These are phyloP conservation scores for Pichia rugopelliculosa DNA, from an alignment of 805 yeast genomes.

Conservation along the genomic window DNA sequence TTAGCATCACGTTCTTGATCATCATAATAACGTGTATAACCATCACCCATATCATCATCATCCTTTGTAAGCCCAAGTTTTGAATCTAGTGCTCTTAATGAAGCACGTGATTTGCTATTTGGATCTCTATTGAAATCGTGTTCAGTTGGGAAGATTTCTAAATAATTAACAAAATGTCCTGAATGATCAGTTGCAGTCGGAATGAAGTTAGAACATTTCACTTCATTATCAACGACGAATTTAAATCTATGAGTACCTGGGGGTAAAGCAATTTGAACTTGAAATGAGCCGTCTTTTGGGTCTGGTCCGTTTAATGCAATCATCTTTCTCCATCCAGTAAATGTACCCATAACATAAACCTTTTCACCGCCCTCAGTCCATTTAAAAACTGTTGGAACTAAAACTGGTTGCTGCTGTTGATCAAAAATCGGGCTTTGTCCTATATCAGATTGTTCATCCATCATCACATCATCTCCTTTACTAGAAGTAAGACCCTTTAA, in stretches of 20 bases:
- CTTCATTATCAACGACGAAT: slow-evolving; percentile 89
- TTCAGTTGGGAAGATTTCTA: slow-evolving; percentile 50
- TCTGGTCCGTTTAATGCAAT: slow-evolving; percentile 62
- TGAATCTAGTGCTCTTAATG: slow-evolving; percentile 44
- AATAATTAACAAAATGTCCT: slow-evolving; percentile 91
- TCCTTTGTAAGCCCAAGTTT: slow-evolving; percentile 57
- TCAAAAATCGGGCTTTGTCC: slow-evolving; percentile 13
- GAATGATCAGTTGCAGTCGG: slow-evolving; percentile 98
- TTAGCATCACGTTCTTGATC: slow-evolving; percentile 22
- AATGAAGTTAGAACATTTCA: slow-evolving; percentile 76
- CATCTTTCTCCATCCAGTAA: slow-evolving; percentile 98
- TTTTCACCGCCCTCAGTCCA: slow-evolving; percentile 97
- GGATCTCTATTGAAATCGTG: slow-evolving; percentile 21
- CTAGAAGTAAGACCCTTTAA: slow-evolving; percentile 6
- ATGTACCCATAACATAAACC: slow-evolving; percentile 94
- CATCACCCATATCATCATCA: slow-evolving; percentile 78
- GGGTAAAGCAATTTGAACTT: slow-evolving; percentile 70
- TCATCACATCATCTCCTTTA: slow-evolving; percentile 24
- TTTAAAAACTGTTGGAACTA: slow-evolving; percentile 56
- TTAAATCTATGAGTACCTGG: slow-evolving; percentile 90
- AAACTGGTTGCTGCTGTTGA: slow-evolving; percentile 10
- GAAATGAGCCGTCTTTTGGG: slow-evolving; percentile 44
- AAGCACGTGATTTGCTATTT: slow-evolving; percentile 21
- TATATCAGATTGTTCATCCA: slow-evolving; percentile 24
- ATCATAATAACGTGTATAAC: slow-evolving; percentile 70